A percentile compares a stretch with the other conserved stretches of the same genome.
Evolutionary conservation across 2,329 filamentous ascomycete genomes (phyloP).

Genomic region (Claviceps humidiphila): DNA sequence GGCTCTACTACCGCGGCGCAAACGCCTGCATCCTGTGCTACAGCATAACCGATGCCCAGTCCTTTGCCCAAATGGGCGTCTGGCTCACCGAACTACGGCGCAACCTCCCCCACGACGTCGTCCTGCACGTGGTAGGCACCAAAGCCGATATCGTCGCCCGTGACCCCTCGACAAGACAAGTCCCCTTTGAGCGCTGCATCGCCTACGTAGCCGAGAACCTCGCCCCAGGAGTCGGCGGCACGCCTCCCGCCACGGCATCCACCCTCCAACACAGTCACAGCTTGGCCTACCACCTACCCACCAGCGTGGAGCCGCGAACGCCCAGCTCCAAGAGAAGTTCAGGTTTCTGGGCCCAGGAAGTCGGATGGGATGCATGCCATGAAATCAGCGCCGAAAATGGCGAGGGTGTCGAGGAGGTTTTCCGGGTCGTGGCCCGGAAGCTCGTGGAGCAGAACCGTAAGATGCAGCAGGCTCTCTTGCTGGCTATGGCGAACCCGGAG

Average conservation of each 20-base stretch:
- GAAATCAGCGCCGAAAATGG: conserved; percentile 91
- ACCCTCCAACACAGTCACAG: conserved; percentile 19
- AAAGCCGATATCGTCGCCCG: conserved; percentile 83
- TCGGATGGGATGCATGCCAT: conserved; percentile 94
- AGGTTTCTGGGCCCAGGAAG: conserved; percentile 82
- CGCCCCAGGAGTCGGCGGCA: conserved; percentile 54
- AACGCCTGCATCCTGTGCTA: conserved; percentile 92
- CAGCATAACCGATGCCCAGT: conserved; percentile 75
- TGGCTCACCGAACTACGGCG: conserved; percentile 78
- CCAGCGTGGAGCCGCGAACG: conserved; percentile 37
- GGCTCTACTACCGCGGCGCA: conserved; percentile 90
- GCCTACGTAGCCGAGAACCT: conserved; percentile 90
- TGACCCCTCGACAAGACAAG: conserved; percentile 65
- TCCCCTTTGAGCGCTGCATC: conserved; percentile 91
- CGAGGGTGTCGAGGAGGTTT: conserved; percentile 93
- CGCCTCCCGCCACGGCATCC: conserved; percentile 50
- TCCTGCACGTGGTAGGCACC: conserved; percentile 90
- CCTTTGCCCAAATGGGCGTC: conserved; percentile 82
- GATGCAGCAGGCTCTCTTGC: conserved; percentile 44
- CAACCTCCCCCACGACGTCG: conserved; percentile 64
- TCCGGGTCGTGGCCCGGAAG: conserved; percentile 54
- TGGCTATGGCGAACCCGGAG: conserved; percentile 39
- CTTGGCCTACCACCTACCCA: conserved; percentile 11
- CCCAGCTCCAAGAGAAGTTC: conserved; percentile 54
- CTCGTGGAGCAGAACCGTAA: conserved; percentile 51